Percentiles rank a stretch among this genome's conserved stretches.
Conservation (phyloP, 83 land plant species). For the Picea abies region DNA sequence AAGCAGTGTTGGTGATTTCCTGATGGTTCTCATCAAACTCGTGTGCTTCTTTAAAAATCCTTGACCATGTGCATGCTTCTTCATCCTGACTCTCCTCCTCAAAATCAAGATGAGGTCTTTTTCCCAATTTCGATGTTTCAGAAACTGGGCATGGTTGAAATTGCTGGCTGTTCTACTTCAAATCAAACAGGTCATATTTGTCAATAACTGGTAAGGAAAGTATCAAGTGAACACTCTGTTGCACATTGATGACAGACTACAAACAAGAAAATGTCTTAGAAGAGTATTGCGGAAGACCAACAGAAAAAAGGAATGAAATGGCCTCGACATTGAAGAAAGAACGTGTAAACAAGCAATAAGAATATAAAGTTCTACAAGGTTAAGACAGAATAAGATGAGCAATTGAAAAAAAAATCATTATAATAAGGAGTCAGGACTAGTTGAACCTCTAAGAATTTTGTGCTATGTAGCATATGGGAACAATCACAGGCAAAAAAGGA, state of each 20-base stretch:
- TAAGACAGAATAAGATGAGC: not conserved
- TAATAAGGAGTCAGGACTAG: no score
- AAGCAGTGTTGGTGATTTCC: not conserved
- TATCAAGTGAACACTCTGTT: not conserved
- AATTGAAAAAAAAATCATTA: not conserved
- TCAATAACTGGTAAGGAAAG: conserved; percentile 5
- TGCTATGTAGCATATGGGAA: not conserved
- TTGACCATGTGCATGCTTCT: conserved; percentile 11
- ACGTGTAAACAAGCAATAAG: not conserved
- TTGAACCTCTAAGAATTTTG: not conserved
- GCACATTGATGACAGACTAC: not conserved
- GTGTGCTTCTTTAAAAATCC: not conserved
- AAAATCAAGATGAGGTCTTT: not conserved
- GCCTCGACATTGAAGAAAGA: not conserved
- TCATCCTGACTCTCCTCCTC: not conserved
- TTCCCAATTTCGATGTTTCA: not conserved
- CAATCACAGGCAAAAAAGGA: not conserved
- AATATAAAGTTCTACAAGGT: not conserved
- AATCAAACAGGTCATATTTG: not conserved
- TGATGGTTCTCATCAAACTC: not conserved
- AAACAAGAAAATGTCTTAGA: not conserved
- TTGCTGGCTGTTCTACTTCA: conserved; percentile 13
- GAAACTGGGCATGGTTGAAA: conserved; percentile 3
- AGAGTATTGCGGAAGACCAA: not conserved
- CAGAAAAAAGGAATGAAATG: not conserved